phyloP scores from a whole-genome alignment of 352 stramenopile species.

The Globisporangium acanthophoron region DNA sequence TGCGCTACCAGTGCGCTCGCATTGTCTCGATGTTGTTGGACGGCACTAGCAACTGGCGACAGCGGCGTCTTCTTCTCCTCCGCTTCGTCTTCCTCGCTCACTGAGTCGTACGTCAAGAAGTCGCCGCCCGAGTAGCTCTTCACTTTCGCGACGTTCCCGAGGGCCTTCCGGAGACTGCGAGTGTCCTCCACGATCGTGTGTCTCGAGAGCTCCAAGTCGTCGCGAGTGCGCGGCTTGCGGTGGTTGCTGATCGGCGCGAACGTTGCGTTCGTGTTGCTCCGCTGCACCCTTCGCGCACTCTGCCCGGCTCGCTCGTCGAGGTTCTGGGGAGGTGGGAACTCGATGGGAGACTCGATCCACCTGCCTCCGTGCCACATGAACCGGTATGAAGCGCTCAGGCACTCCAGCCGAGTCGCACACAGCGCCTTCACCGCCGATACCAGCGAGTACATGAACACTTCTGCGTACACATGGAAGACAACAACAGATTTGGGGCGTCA shows the following conservation, averaged over 20 bases:
- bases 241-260: conserved; percentile 12
- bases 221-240: conserved; percentile 20
- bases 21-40: neutral
- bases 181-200: conserved; percentile 12
- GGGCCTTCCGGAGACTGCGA: conserved; percentile 1
- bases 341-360: conserved; percentile 54
- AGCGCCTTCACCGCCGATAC: conserved; percentile 50
- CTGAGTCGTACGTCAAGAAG: neutral
- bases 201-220: conserved; percentile 34
- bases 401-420: conserved; percentile 48
- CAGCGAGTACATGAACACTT: conserved; percentile 57
- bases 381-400: conserved; percentile 39
- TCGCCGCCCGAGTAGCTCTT: conserved; percentile 8
- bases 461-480: conserved; percentile 10
- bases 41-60: neutral
- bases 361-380: conserved; percentile 49
- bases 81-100: neutral
- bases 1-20: neutral
- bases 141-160: neutral
- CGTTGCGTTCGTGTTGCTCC: conserved; percentile 12
- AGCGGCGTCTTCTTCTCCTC: conserved; percentile 1
- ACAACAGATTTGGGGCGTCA: neutral
- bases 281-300: conserved; percentile 6
- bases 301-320: neutral
- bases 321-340: conserved; percentile 25